Evolutionary conservation across 176 grass and related monocot genomes (phyloP).

Genomic region (Phoenix roebelenii): DNA sequence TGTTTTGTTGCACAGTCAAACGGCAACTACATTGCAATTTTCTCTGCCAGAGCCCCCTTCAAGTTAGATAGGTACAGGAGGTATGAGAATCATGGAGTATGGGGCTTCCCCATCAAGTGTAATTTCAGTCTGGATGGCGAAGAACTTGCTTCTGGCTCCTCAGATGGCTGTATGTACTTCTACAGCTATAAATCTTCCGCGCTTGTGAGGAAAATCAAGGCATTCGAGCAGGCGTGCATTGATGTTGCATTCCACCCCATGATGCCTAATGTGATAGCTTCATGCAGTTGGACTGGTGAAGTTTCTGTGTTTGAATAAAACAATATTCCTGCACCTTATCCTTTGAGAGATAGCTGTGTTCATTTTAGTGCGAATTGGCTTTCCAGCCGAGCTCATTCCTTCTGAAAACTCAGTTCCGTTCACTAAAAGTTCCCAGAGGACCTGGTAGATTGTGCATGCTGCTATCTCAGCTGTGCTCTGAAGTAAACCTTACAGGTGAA

Average conservation of each 20-base stretch:
- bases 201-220: constrained; percentile 44
- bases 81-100: constrained; percentile 78
- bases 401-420: too few species aligned
- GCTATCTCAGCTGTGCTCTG: too few species aligned
- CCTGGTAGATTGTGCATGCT: too few species aligned
- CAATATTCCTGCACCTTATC: too few species aligned
- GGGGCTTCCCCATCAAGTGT: constrained; percentile 76
- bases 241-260: constrained; percentile 61
- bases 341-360: too few species aligned
- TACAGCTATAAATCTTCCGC: constrained; percentile 49
- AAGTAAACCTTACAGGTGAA: too few species aligned
- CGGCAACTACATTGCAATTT: constrained; percentile 79
- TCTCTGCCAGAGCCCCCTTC: constrained; percentile 53
- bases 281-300: constrained; percentile 81
- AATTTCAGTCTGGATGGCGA: constrained; percentile 52
- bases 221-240: constrained; percentile 63
- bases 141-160: constrained; percentile 72
- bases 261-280: constrained; percentile 54
- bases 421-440: too few species aligned
- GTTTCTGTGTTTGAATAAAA: constrained; percentile 60
- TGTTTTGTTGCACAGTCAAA: constrained; percentile 87
- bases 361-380: too few species aligned
- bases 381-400: too few species aligned
- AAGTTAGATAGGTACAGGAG: constrained; percentile 71
- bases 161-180: constrained; percentile 67